Base-by-base conservation (phyloP, 179 eudicot genomes). In the Amaranthus tricolor region DNA sequence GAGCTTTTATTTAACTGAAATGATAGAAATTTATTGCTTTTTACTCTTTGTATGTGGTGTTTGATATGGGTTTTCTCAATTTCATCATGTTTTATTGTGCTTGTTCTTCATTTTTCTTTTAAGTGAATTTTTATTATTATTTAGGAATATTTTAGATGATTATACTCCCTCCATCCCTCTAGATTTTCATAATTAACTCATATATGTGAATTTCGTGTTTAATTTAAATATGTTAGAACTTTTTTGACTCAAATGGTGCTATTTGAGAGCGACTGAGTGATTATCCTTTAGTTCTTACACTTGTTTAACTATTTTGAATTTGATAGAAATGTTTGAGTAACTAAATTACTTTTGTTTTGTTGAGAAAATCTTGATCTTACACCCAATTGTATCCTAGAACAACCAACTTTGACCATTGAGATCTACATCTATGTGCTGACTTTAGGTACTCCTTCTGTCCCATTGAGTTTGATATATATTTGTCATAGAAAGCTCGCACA, bases 391-490 rank as follows among this genome's bases (percentile, higher is more conserved):
- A n/a, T n/a, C 2, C 14, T 11, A 47, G 55, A 20, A 6, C 45
- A 24, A n/a, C 56, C 14, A 72, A 66, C 76, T 66, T 54, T 62
- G 66, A 48, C 51, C 6, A 50, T 19, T 72, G 76, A 67, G 77
- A 71, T 80, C 79, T 71, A 66, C 48, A 71, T 80, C 79, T 71
- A 66, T 61, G 56, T 76, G 73, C 51, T 48, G n/a, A 16, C 31
- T 14, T 61, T 53, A 44, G 61, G 57, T 54, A 50, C 20, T 19
- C 24, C 54, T 52, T 11, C 45, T 58, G 40, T 31, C 40, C 40
- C 40, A 31, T 31, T 31, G 40, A 31, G 3, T 31, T 31, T 31
- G 40, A 31, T 31, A 31, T 2, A 31, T 31, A 31, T 31, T 31
- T 31, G 40, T 4, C 3, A 31, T 31, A 31, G 3, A 31, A 31